Base-by-base conservation (phyloP, 192 early-diverging fungal species). In the Mortierella alpina region DNA sequence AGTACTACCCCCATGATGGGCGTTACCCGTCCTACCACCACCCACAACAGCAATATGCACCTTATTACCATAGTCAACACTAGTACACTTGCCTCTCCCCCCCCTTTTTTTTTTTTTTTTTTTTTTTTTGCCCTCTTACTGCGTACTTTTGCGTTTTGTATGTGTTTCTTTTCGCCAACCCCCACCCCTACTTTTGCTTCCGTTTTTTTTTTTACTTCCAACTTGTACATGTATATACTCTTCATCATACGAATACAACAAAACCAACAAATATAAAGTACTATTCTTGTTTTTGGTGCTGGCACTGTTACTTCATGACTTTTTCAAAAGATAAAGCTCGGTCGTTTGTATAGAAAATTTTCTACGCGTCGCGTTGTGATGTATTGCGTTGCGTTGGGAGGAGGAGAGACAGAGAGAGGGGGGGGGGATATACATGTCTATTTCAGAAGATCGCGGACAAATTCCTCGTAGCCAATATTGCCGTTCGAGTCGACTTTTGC, bases 381-480 rank as follows among this genome's bases (percentile, higher is more conserved):
- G 11, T 57, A 6, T 11, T 57, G 18, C 13, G 15, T 45, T 63
- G 3, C 55, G 31, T 66, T 52, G n/a, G 4, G 48, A 42, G 12
- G 42, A n/a, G 39, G 31, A 31, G 31, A 31, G 31, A 31, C 1
- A 31, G 31, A 1, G 31, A n/a, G 5, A 23, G 55, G 11, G 39
- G 13, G 12, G 13, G 23, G 6, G 17, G 53, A 55, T 18, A 12
- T 15, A 7, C 5, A 20, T 54, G 1, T 62, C 31, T 72, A 63
- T 56, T 52, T 61, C 70, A 72, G 63, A 40, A 72, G 42, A 39
- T 72, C 70, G 13, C 61, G 47, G 59, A 68, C 73, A 63, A 75
- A 75, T 42, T 31, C 50, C 73, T 93, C 93, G 84, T 95, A 95
- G 84, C 93, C 91, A 70, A 95, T 91, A 60, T 89, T 87, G n/a